Percentiles rank a stretch among this genome's conserved stretches.
phyloP scores from a whole-genome alignment of 2,329 filamentous ascomycete genomes.

The Ceratocystis cubensis region DNA sequence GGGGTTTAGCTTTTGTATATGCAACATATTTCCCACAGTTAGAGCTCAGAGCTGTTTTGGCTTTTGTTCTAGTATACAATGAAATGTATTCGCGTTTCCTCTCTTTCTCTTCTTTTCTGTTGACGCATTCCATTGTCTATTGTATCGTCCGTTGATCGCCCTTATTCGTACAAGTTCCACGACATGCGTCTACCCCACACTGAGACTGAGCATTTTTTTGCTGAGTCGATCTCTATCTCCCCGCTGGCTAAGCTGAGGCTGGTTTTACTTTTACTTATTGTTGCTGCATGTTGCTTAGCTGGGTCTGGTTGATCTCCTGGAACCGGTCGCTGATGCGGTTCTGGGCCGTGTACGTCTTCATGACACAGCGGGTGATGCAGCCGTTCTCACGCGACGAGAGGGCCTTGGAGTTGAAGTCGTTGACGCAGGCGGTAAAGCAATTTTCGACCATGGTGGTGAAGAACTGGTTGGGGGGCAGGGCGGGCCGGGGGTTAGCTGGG shows the following conservation, averaged over 20 bases:
- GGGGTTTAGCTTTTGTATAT: not conserved
- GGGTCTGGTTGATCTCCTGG: constrained; percentile 53
- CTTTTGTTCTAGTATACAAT: not conserved
- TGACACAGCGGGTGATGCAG: constrained; percentile 88
- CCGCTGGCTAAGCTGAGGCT: not conserved
- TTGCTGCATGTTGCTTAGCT: constrained; percentile 37
- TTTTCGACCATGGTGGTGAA: constrained; percentile 60
- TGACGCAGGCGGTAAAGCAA: constrained; percentile 95
- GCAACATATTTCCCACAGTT: not conserved
- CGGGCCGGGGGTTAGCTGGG: not conserved
- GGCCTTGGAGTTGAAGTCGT: constrained; percentile 96
- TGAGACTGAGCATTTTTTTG: not conserved
- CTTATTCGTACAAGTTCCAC: constrained; percentile 11
- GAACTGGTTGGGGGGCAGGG: constrained; percentile 31
- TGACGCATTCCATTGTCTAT: not conserved
- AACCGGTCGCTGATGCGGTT: constrained; percentile 87
- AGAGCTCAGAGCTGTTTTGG: not conserved
- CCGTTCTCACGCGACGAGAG: constrained; percentile 76
- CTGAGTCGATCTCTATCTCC: not conserved
- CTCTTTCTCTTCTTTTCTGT: not conserved
- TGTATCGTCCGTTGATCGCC: not conserved
- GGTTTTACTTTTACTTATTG: constrained; percentile 22
- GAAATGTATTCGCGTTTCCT: not conserved
- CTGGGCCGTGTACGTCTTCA: constrained; percentile 88
- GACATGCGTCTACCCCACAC: not conserved